Base-by-base conservation (phyloP, 306 rosid genomes). In the Nissolia schottii region DNA sequence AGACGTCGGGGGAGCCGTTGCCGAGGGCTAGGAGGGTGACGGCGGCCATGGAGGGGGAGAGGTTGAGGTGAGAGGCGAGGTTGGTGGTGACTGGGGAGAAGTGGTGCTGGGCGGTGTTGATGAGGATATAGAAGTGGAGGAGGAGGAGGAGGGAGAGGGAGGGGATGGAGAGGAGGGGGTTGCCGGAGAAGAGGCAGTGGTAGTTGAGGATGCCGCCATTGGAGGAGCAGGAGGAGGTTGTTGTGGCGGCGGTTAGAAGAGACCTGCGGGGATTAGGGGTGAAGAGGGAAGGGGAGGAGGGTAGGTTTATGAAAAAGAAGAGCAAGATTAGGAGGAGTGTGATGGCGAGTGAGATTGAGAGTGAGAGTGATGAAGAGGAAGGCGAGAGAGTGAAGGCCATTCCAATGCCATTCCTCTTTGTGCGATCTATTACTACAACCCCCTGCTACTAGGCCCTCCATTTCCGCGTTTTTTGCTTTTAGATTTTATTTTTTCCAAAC, bases 1-100 rank as follows among this genome's bases (percentile, higher is more conserved):
- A 91, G 20, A 94, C 94, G 76, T 89, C 98, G 10, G 98, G 97
- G 1, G 96, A 90, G 31, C 98, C 97, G 78, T 94, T 94, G 54
- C 98, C 98, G 54, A 94, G 85, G 1, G 97, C 85, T 29, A 94
- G 75, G 56, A 94, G 91, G 0, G 98, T 94, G 19, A 94, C 98
- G 22, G 97, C 97, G 35, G 87, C 98, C 94, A 94, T 91, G 73
- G 83, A 77, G 2, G 97, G 97, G 0, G 96, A 89, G 67, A 94
- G 78, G 28, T 75, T 77, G 78, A 94, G 94, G 70, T 88, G 90
- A 35, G 65, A 57, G 0, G 94, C 85, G 71, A 94, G 97, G 35
- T 82, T 84, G 41, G 97, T 89, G 58, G 96, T 89, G 78, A 91
- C 83, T 49, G 82, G 0, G 9, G 97, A 91, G 91, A 91, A 94